A percentile compares a stretch with the other conserved stretches of the same genome.
phyloP scores from a whole-genome alignment of 108 stramenopile genomes.

The Chaetoceros tenuissimus region DNA sequence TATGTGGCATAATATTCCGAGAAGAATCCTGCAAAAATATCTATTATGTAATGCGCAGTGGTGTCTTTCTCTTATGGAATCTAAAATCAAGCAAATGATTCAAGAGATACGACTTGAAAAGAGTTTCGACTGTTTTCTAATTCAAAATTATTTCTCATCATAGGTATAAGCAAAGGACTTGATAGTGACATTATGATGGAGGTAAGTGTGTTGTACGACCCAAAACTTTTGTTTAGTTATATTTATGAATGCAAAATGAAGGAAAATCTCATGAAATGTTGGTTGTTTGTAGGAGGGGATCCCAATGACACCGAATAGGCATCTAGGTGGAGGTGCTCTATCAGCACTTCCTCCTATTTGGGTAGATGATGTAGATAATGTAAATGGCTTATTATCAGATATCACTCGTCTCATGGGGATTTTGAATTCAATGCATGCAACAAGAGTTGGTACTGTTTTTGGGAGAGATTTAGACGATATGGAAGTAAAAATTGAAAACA shows the following conservation, averaged over 20 bases:
- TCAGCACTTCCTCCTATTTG: slow-evolving; percentile 66
- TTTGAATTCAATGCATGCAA: slow-evolving; percentile 80
- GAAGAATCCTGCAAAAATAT: no score
- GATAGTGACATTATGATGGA: slow-evolving; percentile 17
- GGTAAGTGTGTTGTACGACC: no score
- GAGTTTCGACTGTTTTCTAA: no score
- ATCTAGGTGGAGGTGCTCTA: not conserved
- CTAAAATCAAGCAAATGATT: no score
- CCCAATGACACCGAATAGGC: slow-evolving; percentile 24
- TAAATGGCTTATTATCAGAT: slow-evolving; percentile 63
- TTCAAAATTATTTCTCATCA: no score
- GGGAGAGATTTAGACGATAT: slow-evolving; percentile 79
- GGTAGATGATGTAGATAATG: slow-evolving; percentile 77
- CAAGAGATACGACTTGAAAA: no score
- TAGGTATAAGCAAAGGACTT: no score
- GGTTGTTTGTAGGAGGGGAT: slow-evolving; percentile 50
- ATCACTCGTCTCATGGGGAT: slow-evolving; percentile 78
- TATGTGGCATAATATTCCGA: no score
- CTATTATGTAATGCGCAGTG: no score
- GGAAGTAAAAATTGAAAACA: slow-evolving; percentile 80
- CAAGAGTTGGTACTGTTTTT: slow-evolving; percentile 86
- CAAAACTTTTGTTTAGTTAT: no score
- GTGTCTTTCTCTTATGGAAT: no score
- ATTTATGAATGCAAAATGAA: not conserved
- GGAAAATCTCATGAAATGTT: not conserved